These are phyloP conservation scores for Boletus edulis DNA, from an alignment of 768 basidiomycete genomes.

Conservation along the genomic window DNA sequence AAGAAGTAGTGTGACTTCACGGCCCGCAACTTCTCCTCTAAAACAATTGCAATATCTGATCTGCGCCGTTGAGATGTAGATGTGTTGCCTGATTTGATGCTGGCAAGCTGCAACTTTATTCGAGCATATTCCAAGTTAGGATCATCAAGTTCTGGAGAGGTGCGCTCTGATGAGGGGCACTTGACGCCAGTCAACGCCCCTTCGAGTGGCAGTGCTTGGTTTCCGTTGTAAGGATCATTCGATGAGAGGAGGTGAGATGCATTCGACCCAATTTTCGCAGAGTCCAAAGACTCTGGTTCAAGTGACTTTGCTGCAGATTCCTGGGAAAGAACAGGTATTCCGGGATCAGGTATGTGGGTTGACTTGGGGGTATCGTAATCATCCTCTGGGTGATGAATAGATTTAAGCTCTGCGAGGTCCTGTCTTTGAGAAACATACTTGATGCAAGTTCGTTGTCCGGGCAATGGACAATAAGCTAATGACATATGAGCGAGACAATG, in stretches of 20 bases:
- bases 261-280: constrained; percentile 37
- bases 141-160: constrained; percentile 45
- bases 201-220: constrained; percentile 1
- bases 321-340: constrained; percentile 1
- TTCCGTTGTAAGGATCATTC: not conserved
- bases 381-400: constrained; percentile 6
- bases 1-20: constrained; percentile 68
- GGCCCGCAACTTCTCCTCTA: constrained; percentile 45
- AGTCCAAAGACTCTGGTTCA: constrained; percentile 1
- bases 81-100: constrained; percentile 38
- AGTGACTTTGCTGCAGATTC: not conserved
- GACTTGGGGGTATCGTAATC: constrained; percentile 11
- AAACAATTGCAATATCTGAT: constrained; percentile 31
- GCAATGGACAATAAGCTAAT: constrained; percentile 65
- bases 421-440: constrained; percentile 17
- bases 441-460: constrained; percentile 54
- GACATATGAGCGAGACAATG: constrained; percentile 4
- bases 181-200: constrained; percentile 5
- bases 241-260: constrained; percentile 40
- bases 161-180: constrained; percentile 25
- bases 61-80: constrained; percentile 24
- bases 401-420: not conserved
- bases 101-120: constrained; percentile 55
- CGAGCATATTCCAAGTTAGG: constrained; percentile 62
- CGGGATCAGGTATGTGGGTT: not conserved